A percentile compares a stretch with the other conserved stretches of the same genome.
phyloP scores from a whole-genome alignment of 805 yeast species.

The Teunomyces tritomae region DNA sequence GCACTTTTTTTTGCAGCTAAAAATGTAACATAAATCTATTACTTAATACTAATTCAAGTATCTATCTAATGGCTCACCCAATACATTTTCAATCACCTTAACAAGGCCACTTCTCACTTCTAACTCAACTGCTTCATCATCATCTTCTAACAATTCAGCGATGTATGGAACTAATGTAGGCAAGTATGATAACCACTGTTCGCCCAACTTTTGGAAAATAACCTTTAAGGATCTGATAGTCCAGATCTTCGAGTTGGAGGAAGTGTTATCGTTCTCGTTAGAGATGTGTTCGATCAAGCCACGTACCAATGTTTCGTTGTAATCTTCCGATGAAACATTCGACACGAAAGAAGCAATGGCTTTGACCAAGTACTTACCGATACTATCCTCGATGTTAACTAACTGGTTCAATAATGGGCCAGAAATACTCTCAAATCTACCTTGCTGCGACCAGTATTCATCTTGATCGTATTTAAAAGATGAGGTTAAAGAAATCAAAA shows the following conservation, averaged over 20 bases:
- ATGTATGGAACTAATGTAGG: slow-evolving; percentile 95
- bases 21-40: background rate
- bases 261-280: slow-evolving; percentile 47
- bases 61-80: slow-evolving; percentile 93
- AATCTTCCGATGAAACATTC: slow-evolving; percentile 64
- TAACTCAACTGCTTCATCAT: slow-evolving; percentile 86
- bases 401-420: slow-evolving; percentile 66
- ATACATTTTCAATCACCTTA: slow-evolving; percentile 83
- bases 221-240: slow-evolving; percentile 75
- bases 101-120: slow-evolving; percentile 91
- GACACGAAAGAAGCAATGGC: slow-evolving; percentile 72
- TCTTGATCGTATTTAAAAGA: slow-evolving; percentile 88
- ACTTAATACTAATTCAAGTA: slow-evolving; percentile 49
- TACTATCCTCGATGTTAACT: slow-evolving; percentile 60
- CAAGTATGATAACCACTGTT: slow-evolving; percentile 84
- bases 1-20: background rate
- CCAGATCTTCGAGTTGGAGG: slow-evolving; percentile 76
- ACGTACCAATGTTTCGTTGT: slow-evolving; percentile 61
- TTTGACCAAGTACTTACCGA: slow-evolving; percentile 80
- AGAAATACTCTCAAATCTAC: slow-evolving; percentile 75
- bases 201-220: slow-evolving; percentile 89
- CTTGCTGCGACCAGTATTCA: slow-evolving; percentile 90
- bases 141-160: slow-evolving; percentile 94
- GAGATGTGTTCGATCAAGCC: slow-evolving; percentile 36
- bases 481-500: slow-evolving; percentile 68